Conservation (phyloP, 2,329 filamentous ascomycete species). For the Fusarium algeriense region DNA sequence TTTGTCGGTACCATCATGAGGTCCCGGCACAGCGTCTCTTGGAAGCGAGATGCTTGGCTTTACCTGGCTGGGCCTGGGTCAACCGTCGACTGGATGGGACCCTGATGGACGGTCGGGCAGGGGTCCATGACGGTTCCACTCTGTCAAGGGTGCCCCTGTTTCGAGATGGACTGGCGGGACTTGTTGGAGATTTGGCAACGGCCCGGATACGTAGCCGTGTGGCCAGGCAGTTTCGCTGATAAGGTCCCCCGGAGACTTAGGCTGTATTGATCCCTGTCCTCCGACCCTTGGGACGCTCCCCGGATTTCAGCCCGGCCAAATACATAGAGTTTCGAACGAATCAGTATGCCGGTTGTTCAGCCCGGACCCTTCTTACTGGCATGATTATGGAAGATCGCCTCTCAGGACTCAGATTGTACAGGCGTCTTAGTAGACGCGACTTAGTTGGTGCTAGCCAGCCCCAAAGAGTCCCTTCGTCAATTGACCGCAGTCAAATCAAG, state of each 20-base stretch:
- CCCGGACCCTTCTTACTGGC: conserved; percentile 43
- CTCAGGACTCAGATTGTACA: conserved; percentile 32
- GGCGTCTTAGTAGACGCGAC: conserved; percentile 1
- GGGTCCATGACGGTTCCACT: conserved; percentile 8
- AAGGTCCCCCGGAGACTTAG: conserved; percentile 47
- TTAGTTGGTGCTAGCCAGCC: conserved; percentile 32
- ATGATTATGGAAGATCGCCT: conserved; percentile 51
- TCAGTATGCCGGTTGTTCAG: conserved; percentile 25
- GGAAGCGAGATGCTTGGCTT: conserved; percentile 47
- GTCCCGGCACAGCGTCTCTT: conserved; percentile 43
- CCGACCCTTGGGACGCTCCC: conserved; percentile 49
- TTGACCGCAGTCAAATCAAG: conserved; percentile 19
- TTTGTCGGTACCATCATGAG: conserved; percentile 38
- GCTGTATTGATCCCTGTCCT: conserved; percentile 45
- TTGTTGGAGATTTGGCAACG: conserved; percentile 49
- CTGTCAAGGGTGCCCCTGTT: conserved; percentile 30
- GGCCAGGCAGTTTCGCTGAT: conserved; percentile 48
- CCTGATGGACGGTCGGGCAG: conserved; percentile 42
- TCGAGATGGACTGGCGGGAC: conserved; percentile 34
- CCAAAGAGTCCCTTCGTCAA: conserved; percentile 23
- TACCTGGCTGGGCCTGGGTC: conserved; percentile 35
- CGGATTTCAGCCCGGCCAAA: conserved; percentile 50
- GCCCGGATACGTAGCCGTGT: conserved; percentile 54
- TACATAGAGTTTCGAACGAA: conserved; percentile 34
- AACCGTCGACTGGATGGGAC: conserved; percentile 35